Evolutionary conservation across 768 basidiomycete genomes (phyloP), one percentile per base, ranked within the genome.

Genomic region (Trametopsis cervina): DNA sequence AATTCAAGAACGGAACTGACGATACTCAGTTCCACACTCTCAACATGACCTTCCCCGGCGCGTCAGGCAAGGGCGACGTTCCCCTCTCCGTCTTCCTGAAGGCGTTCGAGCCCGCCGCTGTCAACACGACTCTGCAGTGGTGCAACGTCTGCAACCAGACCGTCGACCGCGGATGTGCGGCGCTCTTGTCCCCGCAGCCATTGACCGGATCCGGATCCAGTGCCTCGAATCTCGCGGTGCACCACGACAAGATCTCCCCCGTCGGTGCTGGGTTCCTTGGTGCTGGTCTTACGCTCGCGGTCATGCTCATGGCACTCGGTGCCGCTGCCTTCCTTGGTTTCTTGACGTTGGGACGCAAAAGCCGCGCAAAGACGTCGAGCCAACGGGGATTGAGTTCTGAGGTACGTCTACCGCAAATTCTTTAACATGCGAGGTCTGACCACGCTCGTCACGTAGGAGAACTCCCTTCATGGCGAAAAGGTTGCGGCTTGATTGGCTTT

Each of bases 1-100:
- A 74, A 49, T 83, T 86, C 67, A 82, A 82, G 68, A 86, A 86
- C 49, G 82, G 82, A 7, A 79, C 80, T 0, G 59, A 63, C 43
- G 71, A 72, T 33, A 40, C 55, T 4, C 58, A 66, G 6, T 83
- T 81, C 61, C 64, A 53, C 49, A 69, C 68, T 3, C 77, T 77
- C 61, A 42, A 44, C 26, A 47, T 65, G 41, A 62, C 36, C 7
- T 27, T 65, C 62, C 44, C 62, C 55, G 39, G 33, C 2, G 62
- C 68, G 13, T 33, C 29, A 7, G 9, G 9, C 29, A n/a, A 27
- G 1, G 69, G 64, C 15, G 80, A 82, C 58, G 68, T 78, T 3
- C 74, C 76, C 13, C 63, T 85, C 26, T 72, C 74, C 10, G 64
- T 60, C 4, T 78, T 85, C 57, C 63, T 76, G 33, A 60, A 72